Evolutionary conservation across 2,329 filamentous ascomycete genomes (phyloP), one percentile per base, ranked within the genome.

Genomic region (Aureobasidium uvarum): DNA sequence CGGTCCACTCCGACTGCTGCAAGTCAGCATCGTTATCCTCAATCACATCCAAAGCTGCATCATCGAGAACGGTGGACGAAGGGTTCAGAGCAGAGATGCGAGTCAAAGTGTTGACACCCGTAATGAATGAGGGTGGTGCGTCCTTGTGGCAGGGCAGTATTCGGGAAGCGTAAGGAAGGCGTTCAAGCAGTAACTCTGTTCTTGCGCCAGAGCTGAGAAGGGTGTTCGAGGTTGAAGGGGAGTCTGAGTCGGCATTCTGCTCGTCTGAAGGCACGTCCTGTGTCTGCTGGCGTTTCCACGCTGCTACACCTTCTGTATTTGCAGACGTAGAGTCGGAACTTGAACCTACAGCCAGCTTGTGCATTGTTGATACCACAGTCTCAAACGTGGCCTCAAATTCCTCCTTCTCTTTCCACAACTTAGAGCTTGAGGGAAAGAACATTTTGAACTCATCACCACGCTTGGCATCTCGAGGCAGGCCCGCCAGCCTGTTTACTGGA

Each of bases 401-500:
- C 74, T 98, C 93, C 68, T 86, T 89, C 64, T 87, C 84, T 67
- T 89, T 85, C 92, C 93, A 96, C 13, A 97, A 77, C 70, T 92
- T 92, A 48, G 96, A 79, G 64, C 89, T 92, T 0, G 87, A 87
- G 0, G 95, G 95, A 72, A 95, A 99, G 70, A 93, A 96, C 91
- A 99, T 96, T 73, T 90, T 93, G 78, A 88, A 89, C 0, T 89
- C 85, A 72, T 92, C 90, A 10, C 50, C 65, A 20, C 66, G 68
- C 23, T 66, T 70, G 52, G 65, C 71, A 5, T 76, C 77, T 33
- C 70, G 71, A 1, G 74, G 71, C 67, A 74, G 68, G 7, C 75
- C 76, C 28, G 72, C 79, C 70, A 72, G 75, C 75, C 81, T 84
- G 74, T 91, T 94, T 11, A 99, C 95, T 0, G 94, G 94, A 70